phyloP scores from a whole-genome alignment of 1,284 basidiomycete species.

The Apiotrichum brassicae region DNA sequence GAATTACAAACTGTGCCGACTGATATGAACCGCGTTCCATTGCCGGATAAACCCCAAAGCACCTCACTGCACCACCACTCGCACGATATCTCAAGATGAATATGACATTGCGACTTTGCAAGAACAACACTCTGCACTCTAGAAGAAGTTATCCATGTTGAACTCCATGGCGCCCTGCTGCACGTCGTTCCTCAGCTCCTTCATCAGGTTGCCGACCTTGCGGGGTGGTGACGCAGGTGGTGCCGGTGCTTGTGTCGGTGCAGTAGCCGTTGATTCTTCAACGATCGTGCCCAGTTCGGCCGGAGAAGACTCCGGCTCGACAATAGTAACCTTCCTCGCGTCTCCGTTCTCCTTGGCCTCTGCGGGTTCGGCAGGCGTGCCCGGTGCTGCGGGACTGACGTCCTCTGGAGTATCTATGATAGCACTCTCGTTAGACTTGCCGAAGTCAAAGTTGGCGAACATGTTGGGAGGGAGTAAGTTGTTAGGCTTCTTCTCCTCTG shows the following conservation, averaged over 20 bases:
- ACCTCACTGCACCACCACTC: too few species aligned
- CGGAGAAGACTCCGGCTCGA: too few species aligned
- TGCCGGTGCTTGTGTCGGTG: not conserved
- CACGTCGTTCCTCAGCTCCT: constrained; percentile 42
- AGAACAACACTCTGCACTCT: not conserved
- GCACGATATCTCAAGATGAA: too few species aligned
- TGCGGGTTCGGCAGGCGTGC: not conserved
- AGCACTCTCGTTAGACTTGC: not conserved
- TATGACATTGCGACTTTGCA: too few species aligned
- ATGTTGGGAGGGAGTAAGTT: not conserved
- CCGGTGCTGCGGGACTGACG: not conserved
- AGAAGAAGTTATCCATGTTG: constrained; percentile 46
- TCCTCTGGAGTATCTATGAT: not conserved
- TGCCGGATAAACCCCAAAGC: too few species aligned
- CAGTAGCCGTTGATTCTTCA: not conserved
- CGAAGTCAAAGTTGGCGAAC: constrained; percentile 1
- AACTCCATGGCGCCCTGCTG: constrained; percentile 47
- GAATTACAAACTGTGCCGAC: too few species aligned
- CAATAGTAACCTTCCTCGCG: too few species aligned
- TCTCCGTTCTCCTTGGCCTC: not conserved
- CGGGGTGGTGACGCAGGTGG: constrained; percentile 49
- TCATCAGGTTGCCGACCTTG: constrained; percentile 69
- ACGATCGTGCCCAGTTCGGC: not conserved
- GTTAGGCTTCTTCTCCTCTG: not conserved
- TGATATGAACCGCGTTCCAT: too few species aligned